phyloP scores from a whole-genome alignment of 345 rosid species.

The Salix dunnii region DNA sequence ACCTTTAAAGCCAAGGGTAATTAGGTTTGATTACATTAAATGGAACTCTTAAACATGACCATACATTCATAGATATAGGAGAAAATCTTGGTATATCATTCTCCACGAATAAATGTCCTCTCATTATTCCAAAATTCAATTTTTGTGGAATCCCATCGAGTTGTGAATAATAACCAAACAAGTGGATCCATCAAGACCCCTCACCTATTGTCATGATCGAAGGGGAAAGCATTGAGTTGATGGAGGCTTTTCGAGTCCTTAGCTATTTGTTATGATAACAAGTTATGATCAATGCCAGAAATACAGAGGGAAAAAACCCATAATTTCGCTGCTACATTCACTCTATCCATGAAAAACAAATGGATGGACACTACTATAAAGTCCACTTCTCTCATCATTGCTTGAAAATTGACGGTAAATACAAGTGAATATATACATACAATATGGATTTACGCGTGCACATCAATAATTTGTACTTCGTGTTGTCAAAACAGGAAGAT shows the following conservation, averaged over 20 bases:
- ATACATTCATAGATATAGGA: background rate
- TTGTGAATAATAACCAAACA: slow-evolving; percentile 6
- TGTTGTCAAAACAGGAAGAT: background rate
- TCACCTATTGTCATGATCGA: background rate
- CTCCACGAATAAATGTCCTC: slow-evolving; percentile 7
- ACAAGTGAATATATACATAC: background rate
- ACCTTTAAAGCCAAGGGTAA: too few relatives aligned
- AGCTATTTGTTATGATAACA: background rate
- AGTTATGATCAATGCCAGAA: slow-evolving; percentile 1
- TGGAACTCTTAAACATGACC: background rate
- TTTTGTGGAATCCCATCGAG: slow-evolving; percentile 22
- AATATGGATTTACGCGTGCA: background rate
- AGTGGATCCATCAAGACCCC: slow-evolving; percentile 6
- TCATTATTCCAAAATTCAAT: slow-evolving; percentile 5
- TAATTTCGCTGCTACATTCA: slow-evolving; percentile 1
- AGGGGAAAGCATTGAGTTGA: background rate
- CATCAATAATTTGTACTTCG: background rate
- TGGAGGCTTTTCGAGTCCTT: slow-evolving; percentile 2
- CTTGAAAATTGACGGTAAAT: background rate
- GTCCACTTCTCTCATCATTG: slow-evolving; percentile 1
- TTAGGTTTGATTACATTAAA: background rate
- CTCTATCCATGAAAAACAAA: background rate
- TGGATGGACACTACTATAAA: background rate
- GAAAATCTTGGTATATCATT: background rate
- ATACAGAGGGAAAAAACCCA: slow-evolving; percentile 3